Evolutionary conservation across 352 stramenopile species (phyloP), one percentile per base, ranked within the genome.

Genomic region (Globisporangium rhizosaccharum): DNA sequence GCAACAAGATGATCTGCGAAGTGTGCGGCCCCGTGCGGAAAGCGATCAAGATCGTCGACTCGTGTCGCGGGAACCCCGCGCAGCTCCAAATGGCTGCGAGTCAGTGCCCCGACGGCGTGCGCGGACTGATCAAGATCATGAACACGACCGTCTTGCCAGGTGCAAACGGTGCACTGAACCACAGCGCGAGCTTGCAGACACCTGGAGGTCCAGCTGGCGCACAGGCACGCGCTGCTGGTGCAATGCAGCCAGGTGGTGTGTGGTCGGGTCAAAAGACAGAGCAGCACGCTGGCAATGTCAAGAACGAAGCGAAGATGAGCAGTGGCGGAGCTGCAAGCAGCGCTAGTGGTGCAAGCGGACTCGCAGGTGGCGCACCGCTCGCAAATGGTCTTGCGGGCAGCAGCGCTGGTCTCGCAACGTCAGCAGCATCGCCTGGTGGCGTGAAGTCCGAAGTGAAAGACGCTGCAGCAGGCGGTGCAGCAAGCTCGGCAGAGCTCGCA

Each of bases 1-100:
- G 86, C 77, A 92, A 91, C 67, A 94, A 95, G 59, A 88, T 92
- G 76, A 92, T 95, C 39, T 96, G 88, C 65, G 86, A 93, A 57
- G 88, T 96, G 0, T 96, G 87, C 51, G 88, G 87, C 1, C 87
- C 87, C 10, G 88, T 96, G 23, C 75, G 85, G 0, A 88, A 93
- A 49, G 86, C 86, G 5, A 96, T 96, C 54, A 92, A 94, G 63
- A 85, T 95, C 36, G 81, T 95, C 3, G 85, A 95, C 41, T 89
- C 82, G 41, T 92, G 82, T 28, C 86, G 87, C 50, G 73, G 72
- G 7, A 90, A 95, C 54, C 68, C 81, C 20, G 64, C 70, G 4
- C 80, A 95, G 59, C 72, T 95, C 8, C 85, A 93, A 47, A 67
- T 87, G 52, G 71, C 78, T 28, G 75, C 71, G 28, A 87, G 66